phyloP scores from a whole-genome alignment of 495 filamentous ascomycete species.

The Aspergillus affinis region DNA sequence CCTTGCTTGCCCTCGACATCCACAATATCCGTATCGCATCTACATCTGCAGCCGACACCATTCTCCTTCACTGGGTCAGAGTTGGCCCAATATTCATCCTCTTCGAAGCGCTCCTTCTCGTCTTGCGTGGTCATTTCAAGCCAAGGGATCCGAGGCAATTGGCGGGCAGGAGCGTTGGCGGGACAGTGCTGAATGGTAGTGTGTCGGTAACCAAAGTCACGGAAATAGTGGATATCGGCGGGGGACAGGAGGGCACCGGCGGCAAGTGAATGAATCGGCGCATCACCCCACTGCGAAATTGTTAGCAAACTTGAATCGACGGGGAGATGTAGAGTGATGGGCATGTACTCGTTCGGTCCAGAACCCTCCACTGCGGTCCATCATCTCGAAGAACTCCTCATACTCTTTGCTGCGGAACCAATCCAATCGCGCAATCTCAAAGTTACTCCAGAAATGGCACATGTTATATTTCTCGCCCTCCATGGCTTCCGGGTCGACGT shows the following conservation, averaged over 20 bases:
- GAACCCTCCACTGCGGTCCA: slow-evolving; percentile 97
- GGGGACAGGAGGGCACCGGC: slow-evolving; percentile 83
- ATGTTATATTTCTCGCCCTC: slow-evolving; percentile 98
- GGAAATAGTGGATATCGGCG: slow-evolving; percentile 95
- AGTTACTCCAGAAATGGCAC: slow-evolving; percentile 99
- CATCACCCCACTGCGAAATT: slow-evolving; percentile 85
- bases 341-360: slow-evolving; percentile 95
- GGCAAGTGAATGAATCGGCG: slow-evolving; percentile 96
- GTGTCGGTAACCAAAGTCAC: slow-evolving; percentile 97
- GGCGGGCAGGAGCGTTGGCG: slow-evolving; percentile 88
- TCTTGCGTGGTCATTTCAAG: slow-evolving; percentile 83
- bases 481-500: slow-evolving; percentile 92
- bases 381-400: slow-evolving; percentile 98
- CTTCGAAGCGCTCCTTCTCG: slow-evolving; percentile 83
- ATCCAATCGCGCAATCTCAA: slow-evolving; percentile 92
- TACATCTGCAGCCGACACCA: slow-evolving; percentile 94
- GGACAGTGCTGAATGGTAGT: slow-evolving; percentile 99
- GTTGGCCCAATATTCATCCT: slow-evolving; percentile 95
- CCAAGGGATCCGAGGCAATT: slow-evolving; percentile 77
- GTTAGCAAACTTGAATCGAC: slow-evolving; percentile 20
- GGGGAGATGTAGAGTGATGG: slow-evolving; percentile 7
- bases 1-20: slow-evolving; percentile 97
- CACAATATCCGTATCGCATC: slow-evolving; percentile 96
- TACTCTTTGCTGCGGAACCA: slow-evolving; percentile 97
- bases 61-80: slow-evolving; percentile 89